phyloP scores from a whole-genome alignment of 495 filamentous ascomycete genomes.

The Oidiodendron maius region DNA sequence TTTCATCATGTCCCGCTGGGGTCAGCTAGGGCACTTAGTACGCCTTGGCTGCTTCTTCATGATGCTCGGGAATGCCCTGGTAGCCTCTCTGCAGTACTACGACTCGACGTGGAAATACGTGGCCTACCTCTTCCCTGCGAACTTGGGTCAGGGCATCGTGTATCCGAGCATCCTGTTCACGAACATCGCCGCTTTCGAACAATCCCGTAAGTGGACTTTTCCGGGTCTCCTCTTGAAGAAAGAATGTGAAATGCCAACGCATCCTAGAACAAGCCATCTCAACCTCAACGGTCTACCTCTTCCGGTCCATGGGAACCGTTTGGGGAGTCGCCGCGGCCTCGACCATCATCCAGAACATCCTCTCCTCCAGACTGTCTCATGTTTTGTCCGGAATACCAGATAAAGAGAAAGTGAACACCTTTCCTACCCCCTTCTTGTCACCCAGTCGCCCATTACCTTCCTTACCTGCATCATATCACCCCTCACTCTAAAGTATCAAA shows the following conservation, averaged over 20 bases:
- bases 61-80: slow-evolving; percentile 51
- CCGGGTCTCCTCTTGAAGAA: too few relatives aligned
- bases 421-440: slow-evolving; percentile 20
- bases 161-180: slow-evolving; percentile 60
- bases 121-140: slow-evolving; percentile 57
- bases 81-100: slow-evolving; percentile 48
- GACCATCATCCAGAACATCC: slow-evolving; percentile 57
- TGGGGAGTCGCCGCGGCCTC: slow-evolving; percentile 60
- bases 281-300: slow-evolving; percentile 56
- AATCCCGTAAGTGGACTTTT: slow-evolving; percentile 39
- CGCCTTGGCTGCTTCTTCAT: slow-evolving; percentile 50
- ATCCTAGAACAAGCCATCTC: slow-evolving; percentile 61
- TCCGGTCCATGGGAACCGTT: slow-evolving; percentile 57
- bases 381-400: slow-evolving; percentile 57
- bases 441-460: slow-evolving; percentile 6
- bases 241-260: too few relatives aligned
- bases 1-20: slow-evolving; percentile 60
- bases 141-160: slow-evolving; percentile 58
- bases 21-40: slow-evolving; percentile 49
- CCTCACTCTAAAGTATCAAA: background rate
- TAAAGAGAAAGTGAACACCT: slow-evolving; percentile 58
- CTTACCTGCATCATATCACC: slow-evolving; percentile 22
- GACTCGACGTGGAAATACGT: slow-evolving; percentile 59
- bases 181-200: slow-evolving; percentile 56
- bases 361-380: slow-evolving; percentile 47